Conservation (phyloP, 352 stramenopile species). For the Phytophthora cactorum region DNA sequence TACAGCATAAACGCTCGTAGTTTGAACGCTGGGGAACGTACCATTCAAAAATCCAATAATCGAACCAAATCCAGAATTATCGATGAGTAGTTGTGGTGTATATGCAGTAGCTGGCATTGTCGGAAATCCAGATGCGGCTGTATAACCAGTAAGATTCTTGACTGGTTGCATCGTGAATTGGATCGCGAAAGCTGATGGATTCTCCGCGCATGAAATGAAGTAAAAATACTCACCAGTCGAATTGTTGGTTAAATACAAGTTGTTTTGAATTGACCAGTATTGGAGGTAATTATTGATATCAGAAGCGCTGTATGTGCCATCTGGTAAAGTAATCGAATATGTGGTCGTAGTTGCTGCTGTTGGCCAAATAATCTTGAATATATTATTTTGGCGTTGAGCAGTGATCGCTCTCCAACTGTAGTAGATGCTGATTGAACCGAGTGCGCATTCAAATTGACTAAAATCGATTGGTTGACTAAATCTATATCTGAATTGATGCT, state of each 20-base stretch:
- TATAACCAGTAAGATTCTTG: background rate
- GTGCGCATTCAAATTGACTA: background rate
- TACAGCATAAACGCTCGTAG: background rate
- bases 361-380: conserved; percentile 5
- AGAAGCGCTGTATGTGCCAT: conserved; percentile 2
- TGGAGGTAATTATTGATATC: conserved; percentile 10
- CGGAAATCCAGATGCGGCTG: background rate
- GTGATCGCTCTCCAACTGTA: background rate
- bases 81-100: background rate
- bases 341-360: conserved; percentile 2
- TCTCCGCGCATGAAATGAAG: conserved; percentile 1
- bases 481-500: no score
- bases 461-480: no score
- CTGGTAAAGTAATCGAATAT: background rate
- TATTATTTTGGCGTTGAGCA: conserved; percentile 6
- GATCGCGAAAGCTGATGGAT: background rate
- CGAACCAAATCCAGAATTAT: conserved; percentile 3
- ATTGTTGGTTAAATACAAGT: conserved; percentile 3
- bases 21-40: conserved; percentile 12
- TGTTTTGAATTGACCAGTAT: conserved; percentile 5
- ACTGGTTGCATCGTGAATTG: background rate
- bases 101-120: background rate
- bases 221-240: background rate
- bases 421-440: background rate
- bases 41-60: conserved; percentile 1